Percentiles rank a stretch among this genome's conserved stretches.
Evolutionary conservation across 306 rosid species (phyloP).

Genomic region (Styphnolobium japonicum): DNA sequence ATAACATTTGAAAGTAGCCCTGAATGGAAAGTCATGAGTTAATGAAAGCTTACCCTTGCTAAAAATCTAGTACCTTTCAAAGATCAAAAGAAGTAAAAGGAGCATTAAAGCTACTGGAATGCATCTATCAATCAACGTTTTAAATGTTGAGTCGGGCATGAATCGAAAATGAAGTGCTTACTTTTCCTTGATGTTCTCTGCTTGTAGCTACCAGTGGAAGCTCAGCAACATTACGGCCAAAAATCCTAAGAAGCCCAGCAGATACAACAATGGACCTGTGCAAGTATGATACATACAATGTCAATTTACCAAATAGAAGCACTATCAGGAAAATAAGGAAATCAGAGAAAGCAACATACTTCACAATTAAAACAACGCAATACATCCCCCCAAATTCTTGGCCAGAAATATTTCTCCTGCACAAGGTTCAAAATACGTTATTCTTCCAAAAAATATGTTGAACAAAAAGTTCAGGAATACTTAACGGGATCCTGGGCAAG

Average conservation of each 20-base stretch:
- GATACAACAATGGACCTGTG: slow-evolving; percentile 87
- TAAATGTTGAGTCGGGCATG: neutral
- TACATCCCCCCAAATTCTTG: slow-evolving; percentile 99
- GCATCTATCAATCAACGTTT: slow-evolving; percentile 7
- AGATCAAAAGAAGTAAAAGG: too few relatives aligned
- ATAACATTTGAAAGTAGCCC: slow-evolving; percentile 94
- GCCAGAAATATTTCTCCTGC: slow-evolving; percentile 93
- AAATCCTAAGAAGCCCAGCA: slow-evolving; percentile 93
- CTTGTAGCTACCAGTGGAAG: slow-evolving; percentile 98
- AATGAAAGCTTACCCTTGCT: neutral
- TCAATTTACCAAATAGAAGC: slow-evolving; percentile 16
- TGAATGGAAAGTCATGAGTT: slow-evolving; percentile 28
- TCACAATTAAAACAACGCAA: slow-evolving; percentile 87
- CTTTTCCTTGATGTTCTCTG: slow-evolving; percentile 95
- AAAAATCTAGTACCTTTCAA: neutral
- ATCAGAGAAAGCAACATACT: slow-evolving; percentile 48
- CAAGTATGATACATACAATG: slow-evolving; percentile 20
- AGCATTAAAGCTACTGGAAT: neutral
- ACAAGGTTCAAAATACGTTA: too few relatives aligned
- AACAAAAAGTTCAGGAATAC: too few relatives aligned
- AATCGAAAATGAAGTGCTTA: slow-evolving; percentile 35
- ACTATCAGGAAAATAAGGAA: slow-evolving; percentile 1
- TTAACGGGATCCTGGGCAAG: neutral
- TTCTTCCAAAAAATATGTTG: too few relatives aligned
- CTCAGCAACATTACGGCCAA: slow-evolving; percentile 90